Conservation (phyloP, 495 filamentous ascomycete species). For the Apodospora peruviana region DNA sequence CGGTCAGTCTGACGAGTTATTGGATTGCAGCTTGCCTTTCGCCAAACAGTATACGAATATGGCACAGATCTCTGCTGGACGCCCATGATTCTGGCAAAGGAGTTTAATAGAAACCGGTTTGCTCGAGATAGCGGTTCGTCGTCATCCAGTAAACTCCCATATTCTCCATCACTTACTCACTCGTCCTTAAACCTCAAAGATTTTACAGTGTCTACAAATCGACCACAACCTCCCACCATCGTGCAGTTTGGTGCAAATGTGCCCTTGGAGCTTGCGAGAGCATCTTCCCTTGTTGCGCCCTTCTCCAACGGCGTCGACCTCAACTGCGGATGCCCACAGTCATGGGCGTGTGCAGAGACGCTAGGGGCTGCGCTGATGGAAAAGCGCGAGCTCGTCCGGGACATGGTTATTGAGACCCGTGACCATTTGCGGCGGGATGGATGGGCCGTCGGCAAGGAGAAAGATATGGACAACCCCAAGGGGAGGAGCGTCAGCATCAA, state of each 20-base stretch:
- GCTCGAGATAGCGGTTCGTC: slow-evolving; percentile 54
- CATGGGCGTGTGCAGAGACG: slow-evolving; percentile 58
- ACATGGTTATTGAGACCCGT: slow-evolving; percentile 51
- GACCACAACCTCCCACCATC: slow-evolving; percentile 51
- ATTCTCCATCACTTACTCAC: not conserved
- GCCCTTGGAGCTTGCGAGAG: slow-evolving; percentile 52
- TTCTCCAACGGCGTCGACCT: slow-evolving; percentile 58
- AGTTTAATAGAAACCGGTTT: slow-evolving; percentile 55
- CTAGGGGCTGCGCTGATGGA: slow-evolving; percentile 62
- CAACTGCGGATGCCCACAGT: slow-evolving; percentile 67
- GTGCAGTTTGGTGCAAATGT: slow-evolving; percentile 57
- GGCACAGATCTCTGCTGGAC: slow-evolving; percentile 61
- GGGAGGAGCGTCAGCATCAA: slow-evolving; percentile 56
- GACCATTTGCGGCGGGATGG: slow-evolving; percentile 36
- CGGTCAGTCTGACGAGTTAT: not conserved
- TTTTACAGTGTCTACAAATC: slow-evolving; percentile 31
- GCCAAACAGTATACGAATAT: slow-evolving; percentile 53
- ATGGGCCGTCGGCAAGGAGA: slow-evolving; percentile 34
- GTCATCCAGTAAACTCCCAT: not conserved
- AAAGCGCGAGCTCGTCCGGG: slow-evolving; percentile 50
- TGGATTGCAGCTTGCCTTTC: slow-evolving; percentile 59
- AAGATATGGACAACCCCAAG: slow-evolving; percentile 23
- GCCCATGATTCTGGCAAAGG: slow-evolving; percentile 67
- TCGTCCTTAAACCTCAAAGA: slow-evolving; percentile 15
- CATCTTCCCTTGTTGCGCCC: slow-evolving; percentile 54